Evolutionary conservation across 352 stramenopile genomes (phyloP), one percentile per base, ranked within the genome.

Genomic region (Detonula confervacea): DNA sequence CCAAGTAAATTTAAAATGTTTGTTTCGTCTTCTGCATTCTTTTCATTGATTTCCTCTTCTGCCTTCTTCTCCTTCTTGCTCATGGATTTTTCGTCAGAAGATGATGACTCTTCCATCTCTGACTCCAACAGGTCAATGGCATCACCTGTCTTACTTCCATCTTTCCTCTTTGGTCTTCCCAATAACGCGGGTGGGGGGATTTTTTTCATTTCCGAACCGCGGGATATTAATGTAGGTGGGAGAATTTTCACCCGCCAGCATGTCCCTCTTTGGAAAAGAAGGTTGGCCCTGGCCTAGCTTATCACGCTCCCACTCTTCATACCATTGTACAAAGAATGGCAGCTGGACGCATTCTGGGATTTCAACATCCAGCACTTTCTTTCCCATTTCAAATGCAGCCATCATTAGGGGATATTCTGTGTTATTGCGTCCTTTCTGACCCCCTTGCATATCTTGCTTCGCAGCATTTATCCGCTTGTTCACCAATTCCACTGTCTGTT

Each of bases 221-320:
- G 30, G 30, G 30, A 37, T 37, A 37, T 37, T 37, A 52, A 52
- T 52, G 44, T 52, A 52, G 44, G n/a, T 52, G 44, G 44, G 44
- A 52, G 44, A 24, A 52, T 52, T 52, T 52, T 52, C n/a, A 27
- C 44, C 44, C 11, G 44, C n/a, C 44, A 52, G 44, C 44, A 52
- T 52, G n/a, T 52, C n/a, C 44, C 44, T 52, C 44, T 52, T 27
- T 52, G 44, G 44, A 52, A 52, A 52, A 52, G 44, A 52, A 52
- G 44, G 16, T 52, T 52, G 12, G 44, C 44, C 44, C 44, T 49
- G 3, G 39, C 39, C 39, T 49, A 49, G 39, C 39, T n/a, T 18
- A 49, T 49, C 39, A 49, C 39, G 39, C 39, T 49, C 39, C 39
- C 4, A 49, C 12, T 49, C 39, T 49, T 49, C 39, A 49, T 49